Percentiles rank a stretch among this genome's conserved stretches.
Evolutionary conservation across 1,139 yeast species (phyloP).

Genomic region (Geotrichum candidum): DNA sequence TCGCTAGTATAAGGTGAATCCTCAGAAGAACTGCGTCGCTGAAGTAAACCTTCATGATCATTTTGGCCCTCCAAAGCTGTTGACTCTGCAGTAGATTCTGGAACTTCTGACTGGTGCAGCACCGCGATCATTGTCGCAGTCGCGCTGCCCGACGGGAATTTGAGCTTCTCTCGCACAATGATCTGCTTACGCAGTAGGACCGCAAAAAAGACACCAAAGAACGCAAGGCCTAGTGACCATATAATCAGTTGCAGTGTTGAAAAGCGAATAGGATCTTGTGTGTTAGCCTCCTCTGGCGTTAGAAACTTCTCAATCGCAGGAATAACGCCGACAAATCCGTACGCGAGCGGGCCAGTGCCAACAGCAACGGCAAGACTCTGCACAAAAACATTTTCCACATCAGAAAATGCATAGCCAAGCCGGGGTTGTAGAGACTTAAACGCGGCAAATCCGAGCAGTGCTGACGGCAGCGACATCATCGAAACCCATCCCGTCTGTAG

Average conservation of each 20-base stretch:
- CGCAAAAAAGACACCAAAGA: constrained; percentile 94
- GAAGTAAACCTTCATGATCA: constrained; percentile 5
- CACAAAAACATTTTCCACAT: constrained; percentile 86
- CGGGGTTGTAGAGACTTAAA: constrained; percentile 49
- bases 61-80: background rate
- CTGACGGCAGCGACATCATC: constrained; percentile 98
- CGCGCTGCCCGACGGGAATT: constrained; percentile 94
- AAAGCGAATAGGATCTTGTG: constrained; percentile 28
- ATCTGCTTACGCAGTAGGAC: constrained; percentile 82
- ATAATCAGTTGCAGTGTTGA: constrained; percentile 49
- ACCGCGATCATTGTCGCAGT: constrained; percentile 91
- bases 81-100: background rate
- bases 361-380: constrained; percentile 94
- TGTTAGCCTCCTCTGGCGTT: constrained; percentile 71
- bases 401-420: constrained; percentile 55
- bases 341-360: constrained; percentile 95
- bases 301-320: constrained; percentile 92
- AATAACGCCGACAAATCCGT: constrained; percentile 91
- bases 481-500: constrained; percentile 98
- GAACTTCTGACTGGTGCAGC: constrained; percentile 50
- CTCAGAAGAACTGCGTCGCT: background rate
- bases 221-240: constrained; percentile 84
- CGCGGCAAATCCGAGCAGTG: constrained; percentile 76
- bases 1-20: background rate
- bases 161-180: constrained; percentile 73